phyloP scores from a whole-genome alignment of 2,329 filamentous ascomycete genomes.

The Botrytis aclada region DNA sequence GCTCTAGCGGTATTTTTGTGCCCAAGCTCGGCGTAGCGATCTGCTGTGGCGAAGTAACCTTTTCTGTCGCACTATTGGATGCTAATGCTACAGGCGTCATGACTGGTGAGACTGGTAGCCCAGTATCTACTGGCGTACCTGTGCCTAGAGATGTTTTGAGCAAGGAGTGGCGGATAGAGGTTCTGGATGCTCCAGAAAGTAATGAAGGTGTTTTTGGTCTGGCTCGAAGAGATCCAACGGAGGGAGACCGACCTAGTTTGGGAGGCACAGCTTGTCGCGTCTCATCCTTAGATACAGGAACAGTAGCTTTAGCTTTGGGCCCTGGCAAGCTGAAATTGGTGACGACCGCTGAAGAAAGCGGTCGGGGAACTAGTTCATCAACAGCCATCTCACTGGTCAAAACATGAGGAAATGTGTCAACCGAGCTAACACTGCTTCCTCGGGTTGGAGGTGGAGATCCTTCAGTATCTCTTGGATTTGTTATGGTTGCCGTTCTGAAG shows the following conservation, averaged over 20 bases:
- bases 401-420: constrained; percentile 31
- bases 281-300: background rate
- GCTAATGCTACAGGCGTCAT: constrained; percentile 21
- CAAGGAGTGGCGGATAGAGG: constrained; percentile 31
- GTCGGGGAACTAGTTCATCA: constrained; percentile 17
- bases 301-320: constrained; percentile 21
- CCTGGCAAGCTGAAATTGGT: constrained; percentile 35
- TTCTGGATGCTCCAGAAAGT: constrained; percentile 30
- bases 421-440: constrained; percentile 27
- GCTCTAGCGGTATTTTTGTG: constrained; percentile 5
- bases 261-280: background rate
- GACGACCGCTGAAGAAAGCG: constrained; percentile 28
- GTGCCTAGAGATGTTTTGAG: constrained; percentile 30
- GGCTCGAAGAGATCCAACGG: constrained; percentile 11
- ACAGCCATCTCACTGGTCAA: constrained; percentile 24
- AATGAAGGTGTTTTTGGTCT: constrained; percentile 29
- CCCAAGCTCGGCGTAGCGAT: constrained; percentile 3
- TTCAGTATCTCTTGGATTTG: constrained; percentile 16
- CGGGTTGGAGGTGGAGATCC: constrained; percentile 17
- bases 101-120: constrained; percentile 30
- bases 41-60: background rate
- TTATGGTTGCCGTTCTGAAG: constrained; percentile 15
- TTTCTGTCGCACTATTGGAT: background rate
- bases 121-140: constrained; percentile 26
- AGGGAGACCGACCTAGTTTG: background rate